Base-by-base conservation (phyloP, 495 filamentous ascomycete species). In the Tuber calosporum region DNA sequence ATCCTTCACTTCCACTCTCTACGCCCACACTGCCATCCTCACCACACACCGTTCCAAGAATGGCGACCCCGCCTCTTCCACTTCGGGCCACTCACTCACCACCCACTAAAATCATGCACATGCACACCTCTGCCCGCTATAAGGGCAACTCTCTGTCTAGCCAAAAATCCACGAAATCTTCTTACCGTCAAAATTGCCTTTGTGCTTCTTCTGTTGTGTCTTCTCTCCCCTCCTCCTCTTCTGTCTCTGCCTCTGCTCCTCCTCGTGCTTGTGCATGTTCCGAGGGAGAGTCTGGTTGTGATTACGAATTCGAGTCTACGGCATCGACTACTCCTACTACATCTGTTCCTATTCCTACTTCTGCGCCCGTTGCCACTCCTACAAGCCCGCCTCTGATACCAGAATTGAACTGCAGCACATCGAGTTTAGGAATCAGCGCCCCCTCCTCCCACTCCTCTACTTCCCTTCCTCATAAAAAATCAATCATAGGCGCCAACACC, bases 91-190 rank as follows among this genome's bases (percentile, higher is more conserved):
- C 72, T 73, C 30, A 26, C 67, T 58, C 67, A 70, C 53, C 70
- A 77, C 75, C 71, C n/a, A 80, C 78, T 69, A 80, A 80, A 80
- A 80, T 73, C 72, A 53, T 72, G 77, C 69, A 74, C 72, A 77
- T 79, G 76, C 72, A 36, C 76, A 80, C 74, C 75, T 68, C 72
- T 73, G 69, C 69, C 78, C 72, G 72, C 75, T 80, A 80, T 80
- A 80, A 80, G 78, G 72, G 66, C 74, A 75, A 77, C 74, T 75
- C 74, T 71, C 76, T 78, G 58, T 68, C 76, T 78, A 68, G 74
- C 68, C 58, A 62, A 34, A 34, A 34, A 13, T 1, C 53, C 26
- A 62, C 34, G 53, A 34, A 30, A 1, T 13, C 53, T n/a, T 62
- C 53, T 62, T 62, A 30, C 53, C 53, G 26, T 6, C 53, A 15